A percentile compares a stretch with the other conserved stretches of the same genome.
Conservation (phyloP, 441 rosid genomes). For the Aquilaria agallochum region DNA sequence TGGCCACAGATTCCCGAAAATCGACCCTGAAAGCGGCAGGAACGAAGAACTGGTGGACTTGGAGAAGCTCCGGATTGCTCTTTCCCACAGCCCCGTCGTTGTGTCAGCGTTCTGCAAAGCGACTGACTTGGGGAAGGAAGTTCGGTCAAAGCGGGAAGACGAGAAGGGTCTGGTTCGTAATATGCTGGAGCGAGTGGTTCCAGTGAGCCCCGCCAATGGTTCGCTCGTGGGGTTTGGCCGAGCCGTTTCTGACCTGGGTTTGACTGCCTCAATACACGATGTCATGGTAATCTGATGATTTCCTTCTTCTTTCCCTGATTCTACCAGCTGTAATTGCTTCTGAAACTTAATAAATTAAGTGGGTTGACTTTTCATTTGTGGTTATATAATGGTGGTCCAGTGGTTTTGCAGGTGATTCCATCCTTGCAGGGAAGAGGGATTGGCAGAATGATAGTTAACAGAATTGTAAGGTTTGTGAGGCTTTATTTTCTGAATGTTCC, state of each 20-base stretch:
- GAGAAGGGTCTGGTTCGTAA: conserved; percentile 25
- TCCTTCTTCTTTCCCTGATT: background rate
- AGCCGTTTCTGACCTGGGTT: conserved; percentile 72
- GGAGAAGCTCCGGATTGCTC: conserved; percentile 58
- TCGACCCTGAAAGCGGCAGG: conserved; percentile 18
- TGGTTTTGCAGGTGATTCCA: conserved; percentile 68
- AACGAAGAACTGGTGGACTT: conserved; percentile 34
- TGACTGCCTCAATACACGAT: conserved; percentile 83
- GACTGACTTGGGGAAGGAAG: background rate
- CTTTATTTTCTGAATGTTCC: conserved; percentile 2
- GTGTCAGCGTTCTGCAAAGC: conserved; percentile 66
- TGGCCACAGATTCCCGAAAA: conserved; percentile 47
- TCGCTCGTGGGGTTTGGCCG: conserved; percentile 83
- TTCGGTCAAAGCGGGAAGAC: conserved; percentile 10
- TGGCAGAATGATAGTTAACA: conserved; percentile 63
- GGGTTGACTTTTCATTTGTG: background rate
- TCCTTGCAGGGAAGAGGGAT: conserved; percentile 66
- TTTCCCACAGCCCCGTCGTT: conserved; percentile 51
- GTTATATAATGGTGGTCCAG: conserved; percentile 38
- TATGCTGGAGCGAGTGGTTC: conserved; percentile 37
- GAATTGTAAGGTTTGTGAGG: conserved; percentile 57
- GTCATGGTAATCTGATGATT: conserved; percentile 47
- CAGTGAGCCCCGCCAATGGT: conserved; percentile 50
- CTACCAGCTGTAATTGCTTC: background rate
- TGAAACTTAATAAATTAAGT: background rate